phyloP scores from a whole-genome alignment of 2,329 filamentous ascomycete species.

The Furcasterigmium sp. region DNA sequence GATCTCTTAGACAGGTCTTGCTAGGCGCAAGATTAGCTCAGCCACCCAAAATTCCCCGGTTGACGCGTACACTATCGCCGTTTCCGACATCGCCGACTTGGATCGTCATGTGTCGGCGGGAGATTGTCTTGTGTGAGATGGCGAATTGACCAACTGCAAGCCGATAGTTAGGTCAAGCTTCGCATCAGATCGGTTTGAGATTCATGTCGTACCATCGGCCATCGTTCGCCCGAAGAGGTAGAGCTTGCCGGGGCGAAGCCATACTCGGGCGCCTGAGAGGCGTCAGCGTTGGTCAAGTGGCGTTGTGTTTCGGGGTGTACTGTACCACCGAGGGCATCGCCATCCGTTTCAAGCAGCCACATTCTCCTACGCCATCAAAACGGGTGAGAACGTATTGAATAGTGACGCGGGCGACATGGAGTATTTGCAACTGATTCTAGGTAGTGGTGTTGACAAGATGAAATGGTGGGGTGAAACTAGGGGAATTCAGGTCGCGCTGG shows the following conservation, averaged over 20 bases:
- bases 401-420: not conserved
- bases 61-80: constrained; percentile 57
- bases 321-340: constrained; percentile 43
- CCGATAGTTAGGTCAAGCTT: not conserved
- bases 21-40: constrained; percentile 26
- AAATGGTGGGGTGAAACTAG: constrained; percentile 1
- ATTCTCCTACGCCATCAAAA: constrained; percentile 28
- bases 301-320: too few species aligned
- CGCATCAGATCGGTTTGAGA: not conserved
- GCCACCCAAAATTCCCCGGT: not conserved
- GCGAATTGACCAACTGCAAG: constrained; percentile 58
- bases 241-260: constrained; percentile 79
- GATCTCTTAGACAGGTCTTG: constrained; percentile 62
- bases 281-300: too few species aligned
- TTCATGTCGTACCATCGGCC: constrained; percentile 51
- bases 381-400: not conserved
- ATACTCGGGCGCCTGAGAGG: constrained; percentile 55
- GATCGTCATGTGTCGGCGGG: constrained; percentile 80
- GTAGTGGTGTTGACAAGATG: too few species aligned
- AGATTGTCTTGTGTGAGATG: constrained; percentile 78
- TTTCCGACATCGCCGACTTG: constrained; percentile 60
- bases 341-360: constrained; percentile 61
- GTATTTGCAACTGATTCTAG: too few species aligned
- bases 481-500: too few species aligned
- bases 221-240: constrained; percentile 81